Evolutionary conservation across 148 eudicot species (phyloP).

Genomic region (Silene latifolia): DNA sequence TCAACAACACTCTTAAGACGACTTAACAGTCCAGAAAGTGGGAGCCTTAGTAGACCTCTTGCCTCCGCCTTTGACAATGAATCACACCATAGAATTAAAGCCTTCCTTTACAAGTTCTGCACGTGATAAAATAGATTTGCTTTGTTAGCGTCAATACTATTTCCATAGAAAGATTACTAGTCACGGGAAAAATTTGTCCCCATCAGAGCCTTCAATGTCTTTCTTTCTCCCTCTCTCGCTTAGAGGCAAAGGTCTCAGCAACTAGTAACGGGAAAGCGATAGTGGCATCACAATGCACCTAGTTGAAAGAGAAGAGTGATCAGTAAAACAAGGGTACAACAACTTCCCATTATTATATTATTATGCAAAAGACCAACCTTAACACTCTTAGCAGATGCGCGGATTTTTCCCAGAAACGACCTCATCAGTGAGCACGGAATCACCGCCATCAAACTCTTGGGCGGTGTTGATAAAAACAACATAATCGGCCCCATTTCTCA

Average conservation of each 20-base stretch:
- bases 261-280: constrained; percentile 78
- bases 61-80: no score
- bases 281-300: constrained; percentile 90
- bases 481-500: constrained; percentile 79
- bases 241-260: constrained; percentile 75
- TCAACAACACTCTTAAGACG: no score
- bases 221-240: constrained; percentile 19
- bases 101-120: no score
- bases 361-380: constrained; percentile 37
- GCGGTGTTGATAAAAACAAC: constrained; percentile 75
- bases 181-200: no score
- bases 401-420: constrained; percentile 68
- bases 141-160: no score
- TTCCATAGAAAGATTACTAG: no score
- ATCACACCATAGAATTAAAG: no score
- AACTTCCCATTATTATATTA: background rate
- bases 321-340: no score
- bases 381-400: constrained; percentile 75
- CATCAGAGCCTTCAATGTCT: no score
- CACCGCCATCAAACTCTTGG: constrained; percentile 87
- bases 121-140: no score
- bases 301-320: constrained; percentile 9
- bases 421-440: constrained; percentile 51
- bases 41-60: no score
- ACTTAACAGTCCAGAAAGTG: no score